These are phyloP conservation scores for Tricladium varicosporioides DNA, from an alignment of 2,329 filamentous ascomycete genomes.

Conservation along the genomic window DNA sequence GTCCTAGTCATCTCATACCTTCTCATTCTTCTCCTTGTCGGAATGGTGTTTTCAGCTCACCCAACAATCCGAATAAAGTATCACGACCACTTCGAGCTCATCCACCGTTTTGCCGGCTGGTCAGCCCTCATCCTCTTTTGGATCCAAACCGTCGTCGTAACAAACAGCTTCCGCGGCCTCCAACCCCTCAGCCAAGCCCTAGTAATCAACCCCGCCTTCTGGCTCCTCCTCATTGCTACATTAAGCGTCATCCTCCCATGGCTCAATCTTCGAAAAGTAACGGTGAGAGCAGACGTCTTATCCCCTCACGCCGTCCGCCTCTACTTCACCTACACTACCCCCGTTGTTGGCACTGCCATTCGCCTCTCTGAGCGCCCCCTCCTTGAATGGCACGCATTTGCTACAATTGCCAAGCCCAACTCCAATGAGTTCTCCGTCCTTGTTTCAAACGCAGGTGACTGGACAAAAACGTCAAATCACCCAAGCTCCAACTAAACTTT, in stretches of 20 bases:
- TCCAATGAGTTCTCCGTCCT: neutral
- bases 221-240: slow-evolving; percentile 66
- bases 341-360: slow-evolving; percentile 53
- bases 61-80: slow-evolving; percentile 59
- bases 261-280: slow-evolving; percentile 66
- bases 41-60: slow-evolving; percentile 61
- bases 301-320: slow-evolving; percentile 72
- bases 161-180: slow-evolving; percentile 40
- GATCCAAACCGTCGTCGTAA: slow-evolving; percentile 56
- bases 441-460: slow-evolving; percentile 60
- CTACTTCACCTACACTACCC: slow-evolving; percentile 63
- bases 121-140: slow-evolving; percentile 63
- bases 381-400: slow-evolving; percentile 73
- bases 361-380: slow-evolving; percentile 63
- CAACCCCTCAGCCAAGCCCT: slow-evolving; percentile 35
- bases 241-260: slow-evolving; percentile 69
- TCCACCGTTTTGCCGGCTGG: slow-evolving; percentile 73
- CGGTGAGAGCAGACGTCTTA: slow-evolving; percentile 64
- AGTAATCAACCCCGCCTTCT: slow-evolving; percentile 55
- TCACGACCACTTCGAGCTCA: slow-evolving; percentile 69
- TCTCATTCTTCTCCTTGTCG: slow-evolving; percentile 54
- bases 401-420: slow-evolving; percentile 53
- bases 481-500: slow-evolving; percentile 55
- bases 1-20: slow-evolving; percentile 51
- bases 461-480: slow-evolving; percentile 64